Conservation (phyloP, 331 rosid genomes). For the Quercus tomentella region DNA sequence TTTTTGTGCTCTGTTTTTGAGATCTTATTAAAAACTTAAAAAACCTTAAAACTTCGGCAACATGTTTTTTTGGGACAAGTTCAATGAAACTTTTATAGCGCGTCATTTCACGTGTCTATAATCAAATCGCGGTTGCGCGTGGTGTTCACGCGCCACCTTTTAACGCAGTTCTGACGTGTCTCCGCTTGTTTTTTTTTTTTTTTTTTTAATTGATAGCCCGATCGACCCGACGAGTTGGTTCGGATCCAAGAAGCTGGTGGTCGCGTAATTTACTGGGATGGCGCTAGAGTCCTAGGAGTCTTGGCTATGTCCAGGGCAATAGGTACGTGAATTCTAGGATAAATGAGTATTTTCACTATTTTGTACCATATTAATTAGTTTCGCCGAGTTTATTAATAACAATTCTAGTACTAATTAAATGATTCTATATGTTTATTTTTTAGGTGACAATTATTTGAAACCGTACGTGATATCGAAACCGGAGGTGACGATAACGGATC, state of each 20-base stretch:
- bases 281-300: constrained; percentile 76
- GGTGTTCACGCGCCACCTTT: not conserved
- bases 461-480: constrained; percentile 88
- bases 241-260: constrained; percentile 83
- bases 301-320: constrained; percentile 81
- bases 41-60: too few species aligned
- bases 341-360: not conserved
- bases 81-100: not conserved
- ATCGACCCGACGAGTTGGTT: constrained; percentile 75
- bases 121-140: constrained; percentile 1
- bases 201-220: constrained; percentile 51
- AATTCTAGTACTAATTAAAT: not conserved
- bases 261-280: constrained; percentile 90
- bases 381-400: too few species aligned
- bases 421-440: not conserved
- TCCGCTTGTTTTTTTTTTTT: not conserved
- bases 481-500: constrained; percentile 64
- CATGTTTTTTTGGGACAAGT: not conserved
- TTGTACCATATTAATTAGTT: not conserved
- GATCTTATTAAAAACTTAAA: too few species aligned
- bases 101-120: not conserved
- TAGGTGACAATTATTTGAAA: constrained; percentile 70
- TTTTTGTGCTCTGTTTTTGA: too few species aligned
- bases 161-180: too few species aligned
- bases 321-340: not conserved